These are phyloP conservation scores for Manihot esculenta DNA, from an alignment of 441 rosid genomes.

Conservation along the genomic window DNA sequence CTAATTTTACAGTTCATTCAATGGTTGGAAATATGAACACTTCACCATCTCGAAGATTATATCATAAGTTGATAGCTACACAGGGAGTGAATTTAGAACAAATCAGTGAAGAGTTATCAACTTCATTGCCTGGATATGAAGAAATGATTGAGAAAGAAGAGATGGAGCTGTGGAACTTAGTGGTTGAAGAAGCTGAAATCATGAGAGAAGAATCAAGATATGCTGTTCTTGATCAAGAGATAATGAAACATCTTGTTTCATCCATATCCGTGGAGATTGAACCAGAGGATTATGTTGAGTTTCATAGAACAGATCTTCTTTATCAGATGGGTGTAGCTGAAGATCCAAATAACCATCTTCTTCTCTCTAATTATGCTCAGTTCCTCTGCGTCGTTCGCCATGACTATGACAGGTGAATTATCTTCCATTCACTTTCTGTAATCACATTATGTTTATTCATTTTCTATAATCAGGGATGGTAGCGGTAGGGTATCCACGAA, in stretches of 20 bases:
- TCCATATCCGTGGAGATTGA: slow-evolving; percentile 44
- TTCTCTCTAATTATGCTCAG: slow-evolving; percentile 71
- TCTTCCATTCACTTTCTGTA: background rate
- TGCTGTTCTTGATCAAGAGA: slow-evolving; percentile 36
- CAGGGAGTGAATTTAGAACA: slow-evolving; percentile 16
- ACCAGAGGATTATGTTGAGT: slow-evolving; percentile 45
- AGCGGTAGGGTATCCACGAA: too few relatives aligned
- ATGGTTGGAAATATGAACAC: slow-evolving; percentile 36
- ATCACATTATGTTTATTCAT: background rate
- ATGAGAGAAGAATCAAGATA: slow-evolving; percentile 30
- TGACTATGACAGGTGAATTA: slow-evolving; percentile 61
- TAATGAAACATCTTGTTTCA: slow-evolving; percentile 36
- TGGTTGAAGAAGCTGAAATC: slow-evolving; percentile 50
- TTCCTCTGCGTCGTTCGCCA: slow-evolving; percentile 56
- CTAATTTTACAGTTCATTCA: slow-evolving; percentile 66
- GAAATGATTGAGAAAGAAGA: slow-evolving; percentile 38
- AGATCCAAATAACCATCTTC: slow-evolving; percentile 62
- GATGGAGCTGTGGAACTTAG: slow-evolving; percentile 46
- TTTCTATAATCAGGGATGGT: too few relatives aligned
- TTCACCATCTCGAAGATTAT: slow-evolving; percentile 6
- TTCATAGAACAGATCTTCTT: slow-evolving; percentile 49
- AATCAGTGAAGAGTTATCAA: background rate
- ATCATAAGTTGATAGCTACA: slow-evolving; percentile 4
- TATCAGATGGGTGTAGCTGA: slow-evolving; percentile 55
- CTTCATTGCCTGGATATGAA: slow-evolving; percentile 8